phyloP scores from a whole-genome alignment of 805 yeast species.

The Ogataea populi-albae region DNA sequence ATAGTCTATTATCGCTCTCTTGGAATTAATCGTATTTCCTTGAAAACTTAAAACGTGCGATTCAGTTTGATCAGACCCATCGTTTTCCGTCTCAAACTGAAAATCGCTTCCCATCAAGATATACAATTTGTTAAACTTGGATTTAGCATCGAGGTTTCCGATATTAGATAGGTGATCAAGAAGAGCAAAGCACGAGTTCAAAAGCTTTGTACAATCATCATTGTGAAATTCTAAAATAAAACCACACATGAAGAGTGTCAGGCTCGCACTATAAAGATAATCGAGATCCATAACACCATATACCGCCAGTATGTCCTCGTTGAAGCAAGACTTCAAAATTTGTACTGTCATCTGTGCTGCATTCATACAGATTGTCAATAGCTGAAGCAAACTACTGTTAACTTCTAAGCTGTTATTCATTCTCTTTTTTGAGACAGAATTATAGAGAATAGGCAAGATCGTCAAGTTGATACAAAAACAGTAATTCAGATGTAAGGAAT shows the following conservation, averaged over 20 bases:
- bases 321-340: slow-evolving; percentile 17
- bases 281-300: slow-evolving; percentile 32
- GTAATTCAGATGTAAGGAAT: slow-evolving; percentile 26
- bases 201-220: slow-evolving; percentile 13
- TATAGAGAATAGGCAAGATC: slow-evolving; percentile 27
- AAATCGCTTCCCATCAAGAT: slow-evolving; percentile 14
- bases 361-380: slow-evolving; percentile 25
- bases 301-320: slow-evolving; percentile 22
- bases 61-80: neutral
- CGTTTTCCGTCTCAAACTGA: neutral
- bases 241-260: slow-evolving; percentile 29
- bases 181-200: slow-evolving; percentile 21
- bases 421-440: slow-evolving; percentile 20
- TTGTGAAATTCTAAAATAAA: slow-evolving; percentile 19
- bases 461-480: slow-evolving; percentile 30
- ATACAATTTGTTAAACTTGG: slow-evolving; percentile 17
- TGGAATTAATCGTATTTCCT: neutral
- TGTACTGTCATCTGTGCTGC: slow-evolving; percentile 26
- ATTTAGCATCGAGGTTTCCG: slow-evolving; percentile 23
- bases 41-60: neutral
- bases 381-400: slow-evolving; percentile 17
- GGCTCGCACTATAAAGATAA: slow-evolving; percentile 26
- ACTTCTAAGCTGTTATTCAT: slow-evolving; percentile 10
- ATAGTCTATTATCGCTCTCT: neutral
- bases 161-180: slow-evolving; percentile 17